Evolutionary conservation across 805 yeast genomes (phyloP), one percentile per base, ranked within the genome.

Genomic region (Pichia californica): DNA sequence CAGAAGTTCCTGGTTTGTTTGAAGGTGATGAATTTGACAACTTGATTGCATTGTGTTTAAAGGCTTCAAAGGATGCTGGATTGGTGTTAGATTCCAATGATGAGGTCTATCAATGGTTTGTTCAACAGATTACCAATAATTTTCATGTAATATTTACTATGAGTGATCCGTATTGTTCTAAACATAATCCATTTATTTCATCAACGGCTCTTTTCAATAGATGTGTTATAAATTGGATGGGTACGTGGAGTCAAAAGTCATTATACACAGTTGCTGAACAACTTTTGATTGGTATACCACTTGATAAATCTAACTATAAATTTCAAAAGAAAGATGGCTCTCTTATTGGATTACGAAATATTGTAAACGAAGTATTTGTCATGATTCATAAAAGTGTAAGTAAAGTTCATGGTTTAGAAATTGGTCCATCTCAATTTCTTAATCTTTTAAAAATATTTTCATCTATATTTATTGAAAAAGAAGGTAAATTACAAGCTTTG

Each of bases 121-220:
- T 78, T 0, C 60, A 67, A 16, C 82, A 82, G 51, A 72, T 88
- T 4, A 71, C 89, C 0, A 62, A 66, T 19, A 86, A 88, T 52
- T 66, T 91, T 16, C 98, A 91, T 59, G 89, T 88, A 21, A 76
- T 88, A 0, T 87, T 91, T 56, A 84, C 88, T 0, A 72, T 87
- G 49, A 74, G 77, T 45, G 80, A 81, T 25, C 74, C 78, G 0
- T 62, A 69, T 14, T 49, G 54, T 2, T 51, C 54, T 3, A 45
- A 40, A 14, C 51, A 55, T 1, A 68, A 80, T 0, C 74, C 71
- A 16, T 69, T 81, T 13, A 69, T 82, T 2, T 69, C 88, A 0
- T 89, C 96, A 0, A 95, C 96, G 0, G 97, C 97, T 0, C 64
- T 89, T 28, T 81, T 87, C 62, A 89, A 89, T 55, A 68, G 98